These are phyloP conservation scores for Leucogyrophana mollusca DNA, from an alignment of 768 basidiomycete genomes.

Conservation along the genomic window DNA sequence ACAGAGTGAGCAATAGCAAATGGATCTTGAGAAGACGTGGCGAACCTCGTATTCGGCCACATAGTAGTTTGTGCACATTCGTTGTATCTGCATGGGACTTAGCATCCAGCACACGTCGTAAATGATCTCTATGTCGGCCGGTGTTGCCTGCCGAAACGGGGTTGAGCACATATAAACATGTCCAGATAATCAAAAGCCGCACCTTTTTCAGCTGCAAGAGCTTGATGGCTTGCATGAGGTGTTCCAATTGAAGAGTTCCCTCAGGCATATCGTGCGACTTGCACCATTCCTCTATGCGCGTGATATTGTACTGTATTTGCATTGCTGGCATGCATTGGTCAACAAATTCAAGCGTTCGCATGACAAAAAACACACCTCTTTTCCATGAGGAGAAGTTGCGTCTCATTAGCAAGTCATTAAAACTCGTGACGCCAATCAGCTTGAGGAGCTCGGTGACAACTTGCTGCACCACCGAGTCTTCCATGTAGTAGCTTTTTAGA, in stretches of 20 bases:
- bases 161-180: conserved; percentile 8
- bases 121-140: conserved; percentile 97
- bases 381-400: conserved; percentile 99
- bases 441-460: conserved; percentile 93
- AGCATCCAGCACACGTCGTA: conserved; percentile 99
- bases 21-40: conserved; percentile 12
- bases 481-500: conserved; percentile 97
- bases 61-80: conserved; percentile 98
- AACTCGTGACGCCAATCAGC: conserved; percentile 93
- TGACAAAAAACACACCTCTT: conserved; percentile 61
- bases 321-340: conserved; percentile 61
- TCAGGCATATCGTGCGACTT: conserved; percentile 99
- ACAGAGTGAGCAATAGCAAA: not conserved
- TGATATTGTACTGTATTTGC: conserved; percentile 99
- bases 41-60: conserved; percentile 96
- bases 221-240: conserved; percentile 99
- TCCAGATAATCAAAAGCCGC: conserved; percentile 10
- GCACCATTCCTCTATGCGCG: conserved; percentile 98
- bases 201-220: conserved; percentile 97
- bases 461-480: conserved; percentile 95
- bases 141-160: conserved; percentile 61
- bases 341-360: conserved; percentile 2
- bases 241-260: conserved; percentile 94
- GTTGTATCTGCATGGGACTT: conserved; percentile 98
- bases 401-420: conserved; percentile 98